Evolutionary conservation across 257 asterid species (phyloP).

Genomic region (Schizonepeta tenuifolia): DNA sequence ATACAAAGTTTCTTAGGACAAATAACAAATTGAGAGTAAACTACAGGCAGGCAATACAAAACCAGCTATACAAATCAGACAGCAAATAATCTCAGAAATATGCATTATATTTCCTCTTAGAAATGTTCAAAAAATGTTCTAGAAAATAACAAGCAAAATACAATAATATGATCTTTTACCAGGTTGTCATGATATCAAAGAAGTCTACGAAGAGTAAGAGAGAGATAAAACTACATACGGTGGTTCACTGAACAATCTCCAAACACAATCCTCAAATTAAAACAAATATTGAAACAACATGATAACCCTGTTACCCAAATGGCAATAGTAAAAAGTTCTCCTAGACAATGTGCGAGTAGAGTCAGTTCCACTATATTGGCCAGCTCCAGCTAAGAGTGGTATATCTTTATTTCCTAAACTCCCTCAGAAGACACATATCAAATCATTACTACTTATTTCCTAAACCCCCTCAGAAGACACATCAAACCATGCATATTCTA

Average conservation of each 20-base stretch:
- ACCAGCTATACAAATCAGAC: not conserved
- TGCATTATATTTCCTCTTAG: conserved; percentile 4
- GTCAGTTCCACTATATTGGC: conserved; percentile 21
- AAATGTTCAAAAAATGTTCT: not conserved
- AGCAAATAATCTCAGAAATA: conserved; percentile 4
- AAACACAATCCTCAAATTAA: conserved; percentile 3
- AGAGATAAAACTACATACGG: not conserved
- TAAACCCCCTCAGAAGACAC: not conserved
- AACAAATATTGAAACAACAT: no score
- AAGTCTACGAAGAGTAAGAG: not conserved
- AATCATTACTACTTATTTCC: not conserved
- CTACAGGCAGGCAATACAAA: conserved; percentile 16
- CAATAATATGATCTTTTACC: no score
- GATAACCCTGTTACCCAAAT: not conserved
- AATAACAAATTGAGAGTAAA: conserved; percentile 10
- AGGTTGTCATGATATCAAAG: not conserved
- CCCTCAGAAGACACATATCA: conserved; percentile 2
- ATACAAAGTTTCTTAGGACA: conserved; percentile 8
- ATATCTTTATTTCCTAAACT: conserved; percentile 3
- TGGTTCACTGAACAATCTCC: not conserved
- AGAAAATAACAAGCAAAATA: conserved; percentile 20
- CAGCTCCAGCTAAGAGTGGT: not conserved
- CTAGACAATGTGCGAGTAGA: conserved; percentile 4
- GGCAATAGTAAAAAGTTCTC: not conserved
- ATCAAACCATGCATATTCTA: not conserved